Evolutionary conservation across 441 rosid genomes (phyloP).

Genomic region (Manihot esculenta): DNA sequence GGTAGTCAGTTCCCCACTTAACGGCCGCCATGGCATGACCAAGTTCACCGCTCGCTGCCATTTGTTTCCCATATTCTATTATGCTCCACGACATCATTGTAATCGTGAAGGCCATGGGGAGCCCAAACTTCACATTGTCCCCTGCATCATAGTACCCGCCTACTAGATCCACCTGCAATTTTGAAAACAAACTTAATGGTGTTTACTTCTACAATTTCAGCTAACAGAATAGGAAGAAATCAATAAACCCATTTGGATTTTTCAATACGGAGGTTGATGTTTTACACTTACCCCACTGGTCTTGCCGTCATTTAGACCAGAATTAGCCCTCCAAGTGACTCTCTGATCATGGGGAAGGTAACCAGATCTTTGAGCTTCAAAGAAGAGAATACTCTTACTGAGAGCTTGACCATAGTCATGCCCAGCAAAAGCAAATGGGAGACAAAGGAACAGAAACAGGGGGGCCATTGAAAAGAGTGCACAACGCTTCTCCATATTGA

Average conservation of each 20-base stretch:
- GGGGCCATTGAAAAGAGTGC: slow-evolving; percentile 35
- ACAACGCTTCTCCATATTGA: slow-evolving; percentile 28
- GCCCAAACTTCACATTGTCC: slow-evolving; percentile 90
- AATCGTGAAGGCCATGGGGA: slow-evolving; percentile 90
- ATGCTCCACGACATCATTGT: slow-evolving; percentile 96
- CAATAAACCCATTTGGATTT: not conserved
- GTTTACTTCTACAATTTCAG: not conserved
- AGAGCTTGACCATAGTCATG: slow-evolving; percentile 92
- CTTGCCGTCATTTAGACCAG: slow-evolving; percentile 87
- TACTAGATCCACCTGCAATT: slow-evolving; percentile 69
- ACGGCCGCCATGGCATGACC: slow-evolving; percentile 73
- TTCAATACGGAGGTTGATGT: not conserved
- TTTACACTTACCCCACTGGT: slow-evolving; percentile 70
- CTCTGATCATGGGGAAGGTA: slow-evolving; percentile 79
- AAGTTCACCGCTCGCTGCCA: slow-evolving; percentile 69
- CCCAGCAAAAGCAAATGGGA: slow-evolving; percentile 62
- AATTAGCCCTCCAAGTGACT: slow-evolving; percentile 86
- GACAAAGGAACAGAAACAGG: slow-evolving; percentile 46
- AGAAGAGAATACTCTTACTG: slow-evolving; percentile 86
- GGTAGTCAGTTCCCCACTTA: slow-evolving; percentile 92
- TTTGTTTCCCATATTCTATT: slow-evolving; percentile 73
- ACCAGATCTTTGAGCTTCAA: slow-evolving; percentile 98
- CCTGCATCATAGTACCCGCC: slow-evolving; percentile 97
- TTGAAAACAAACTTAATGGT: not conserved
- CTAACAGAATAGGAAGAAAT: not conserved